Percentiles rank a stretch among this genome's conserved stretches.
These are phyloP conservation scores for Patellifolia procumbens DNA, from an alignment of 179 eudicot species.

Conservation along the genomic window DNA sequence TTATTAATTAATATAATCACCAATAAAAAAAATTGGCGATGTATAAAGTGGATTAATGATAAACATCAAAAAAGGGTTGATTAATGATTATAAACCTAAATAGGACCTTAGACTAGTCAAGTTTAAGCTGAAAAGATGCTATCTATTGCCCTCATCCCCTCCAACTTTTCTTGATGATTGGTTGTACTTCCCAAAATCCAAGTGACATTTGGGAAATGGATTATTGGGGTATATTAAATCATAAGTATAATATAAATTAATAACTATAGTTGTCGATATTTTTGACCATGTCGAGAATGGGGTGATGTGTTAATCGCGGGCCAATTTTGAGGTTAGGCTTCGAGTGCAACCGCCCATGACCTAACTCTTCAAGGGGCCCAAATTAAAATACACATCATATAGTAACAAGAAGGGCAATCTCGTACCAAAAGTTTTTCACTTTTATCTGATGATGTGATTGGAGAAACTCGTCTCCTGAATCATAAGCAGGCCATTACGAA, in stretches of 20 bases:
- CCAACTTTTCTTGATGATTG: constrained; percentile 31
- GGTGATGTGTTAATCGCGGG: no score
- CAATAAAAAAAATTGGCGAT: constrained; percentile 20
- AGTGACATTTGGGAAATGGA: constrained; percentile 13
- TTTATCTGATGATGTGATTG: no score
- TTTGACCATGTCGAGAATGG: neutral
- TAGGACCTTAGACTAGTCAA: constrained; percentile 35
- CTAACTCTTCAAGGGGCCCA: no score
- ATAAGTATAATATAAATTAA: neutral
- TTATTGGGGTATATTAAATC: constrained; percentile 2
- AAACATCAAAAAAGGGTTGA: no score
- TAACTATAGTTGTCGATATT: neutral
- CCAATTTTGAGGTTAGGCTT: no score
- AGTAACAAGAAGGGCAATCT: no score
- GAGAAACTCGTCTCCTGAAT: no score
- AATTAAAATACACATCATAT: no score
- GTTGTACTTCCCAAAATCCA: constrained; percentile 20
- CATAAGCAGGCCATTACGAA: no score
- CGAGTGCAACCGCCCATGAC: no score
- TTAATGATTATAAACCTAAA: constrained; percentile 25
- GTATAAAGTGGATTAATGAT: constrained; percentile 15
- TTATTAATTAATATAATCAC: constrained; percentile 11
- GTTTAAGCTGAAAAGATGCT: constrained; percentile 1
- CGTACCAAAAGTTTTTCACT: no score
- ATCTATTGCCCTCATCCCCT: neutral